These are phyloP conservation scores for Verticillium nonalfalfae DNA, from an alignment of 2,329 filamentous ascomycete genomes.

Conservation along the genomic window DNA sequence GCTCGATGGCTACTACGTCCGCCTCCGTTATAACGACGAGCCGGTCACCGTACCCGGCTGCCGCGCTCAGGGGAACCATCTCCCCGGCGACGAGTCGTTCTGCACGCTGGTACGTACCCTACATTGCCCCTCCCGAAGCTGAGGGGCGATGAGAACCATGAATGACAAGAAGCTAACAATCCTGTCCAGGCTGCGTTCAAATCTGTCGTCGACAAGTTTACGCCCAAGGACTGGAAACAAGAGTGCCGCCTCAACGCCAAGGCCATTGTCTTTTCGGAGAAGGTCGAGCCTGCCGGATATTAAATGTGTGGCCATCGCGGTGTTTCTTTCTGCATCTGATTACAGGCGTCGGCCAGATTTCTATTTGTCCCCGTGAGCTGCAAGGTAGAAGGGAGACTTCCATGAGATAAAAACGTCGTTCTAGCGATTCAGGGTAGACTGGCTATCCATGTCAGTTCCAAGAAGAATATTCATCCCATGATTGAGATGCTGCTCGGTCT, in stretches of 20 bases:
- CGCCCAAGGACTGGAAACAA: constrained; percentile 68
- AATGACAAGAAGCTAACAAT: too few species aligned
- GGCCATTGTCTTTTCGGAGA: constrained; percentile 36
- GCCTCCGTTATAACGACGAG: constrained; percentile 84
- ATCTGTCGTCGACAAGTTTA: constrained; percentile 82
- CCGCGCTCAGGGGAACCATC: constrained; percentile 67
- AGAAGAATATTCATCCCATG: too few species aligned
- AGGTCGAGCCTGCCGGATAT: constrained; percentile 47
- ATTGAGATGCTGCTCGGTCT: too few species aligned
- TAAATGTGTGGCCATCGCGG: constrained; percentile 13
- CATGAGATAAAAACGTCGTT: too few species aligned
- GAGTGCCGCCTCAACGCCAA: constrained; percentile 41
- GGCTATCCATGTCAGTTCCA: too few species aligned
- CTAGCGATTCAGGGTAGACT: too few species aligned
- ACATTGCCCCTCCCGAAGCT: too few species aligned
- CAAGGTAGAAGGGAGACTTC: too few species aligned
- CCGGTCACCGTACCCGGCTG: constrained; percentile 81
- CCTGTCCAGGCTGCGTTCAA: constrained; percentile 70
- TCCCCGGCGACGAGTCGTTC: constrained; percentile 79
- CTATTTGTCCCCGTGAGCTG: not conserved
- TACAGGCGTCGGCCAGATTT: not conserved
- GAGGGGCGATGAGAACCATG: too few species aligned
- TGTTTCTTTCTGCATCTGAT: too few species aligned
- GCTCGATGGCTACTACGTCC: constrained; percentile 75
- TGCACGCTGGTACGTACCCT: constrained; percentile 68